phyloP scores from a whole-genome alignment of 2,329 filamentous ascomycete species.

The Teratosphaeria pseudoeucalypti region DNA sequence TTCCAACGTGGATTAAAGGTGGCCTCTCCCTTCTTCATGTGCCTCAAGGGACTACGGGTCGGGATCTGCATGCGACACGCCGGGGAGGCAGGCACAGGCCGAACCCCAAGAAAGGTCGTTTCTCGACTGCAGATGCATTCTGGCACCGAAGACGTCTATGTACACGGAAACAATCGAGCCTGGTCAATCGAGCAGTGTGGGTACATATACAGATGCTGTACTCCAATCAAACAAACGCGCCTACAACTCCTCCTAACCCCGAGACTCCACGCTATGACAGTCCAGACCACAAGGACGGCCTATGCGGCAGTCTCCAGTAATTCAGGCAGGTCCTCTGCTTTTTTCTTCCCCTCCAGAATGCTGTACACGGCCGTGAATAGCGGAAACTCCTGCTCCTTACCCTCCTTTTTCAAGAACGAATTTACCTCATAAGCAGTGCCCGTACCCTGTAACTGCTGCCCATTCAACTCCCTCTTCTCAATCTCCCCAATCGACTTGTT shows the following conservation, averaged over 20 bases:
- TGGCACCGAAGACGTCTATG: not conserved
- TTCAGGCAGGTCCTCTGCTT: constrained; percentile 69
- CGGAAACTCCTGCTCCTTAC: constrained; percentile 73
- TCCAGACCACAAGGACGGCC: not conserved
- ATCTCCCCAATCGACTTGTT: constrained; percentile 75
- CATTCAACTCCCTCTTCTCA: constrained; percentile 81
- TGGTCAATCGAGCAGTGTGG: not conserved
- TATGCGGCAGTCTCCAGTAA: constrained; percentile 29
- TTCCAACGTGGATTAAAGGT: not conserved
- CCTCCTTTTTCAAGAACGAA: constrained; percentile 69
- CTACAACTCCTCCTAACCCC: not conserved
- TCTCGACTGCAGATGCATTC: not conserved
- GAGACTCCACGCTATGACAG: not conserved
- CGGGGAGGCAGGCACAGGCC: not conserved
- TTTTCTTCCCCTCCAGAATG: constrained; percentile 65
- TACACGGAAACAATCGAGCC: not conserved
- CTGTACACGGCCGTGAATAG: constrained; percentile 81
- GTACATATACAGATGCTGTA: not conserved
- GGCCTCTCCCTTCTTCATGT: not conserved
- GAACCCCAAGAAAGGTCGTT: not conserved
- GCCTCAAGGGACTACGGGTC: not conserved
- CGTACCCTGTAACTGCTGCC: constrained; percentile 92
- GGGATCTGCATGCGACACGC: not conserved
- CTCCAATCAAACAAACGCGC: not conserved
- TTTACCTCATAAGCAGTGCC: constrained; percentile 87